Conservation (phyloP, 495 filamentous ascomycete genomes). For the Tuber melanosporum region DNA sequence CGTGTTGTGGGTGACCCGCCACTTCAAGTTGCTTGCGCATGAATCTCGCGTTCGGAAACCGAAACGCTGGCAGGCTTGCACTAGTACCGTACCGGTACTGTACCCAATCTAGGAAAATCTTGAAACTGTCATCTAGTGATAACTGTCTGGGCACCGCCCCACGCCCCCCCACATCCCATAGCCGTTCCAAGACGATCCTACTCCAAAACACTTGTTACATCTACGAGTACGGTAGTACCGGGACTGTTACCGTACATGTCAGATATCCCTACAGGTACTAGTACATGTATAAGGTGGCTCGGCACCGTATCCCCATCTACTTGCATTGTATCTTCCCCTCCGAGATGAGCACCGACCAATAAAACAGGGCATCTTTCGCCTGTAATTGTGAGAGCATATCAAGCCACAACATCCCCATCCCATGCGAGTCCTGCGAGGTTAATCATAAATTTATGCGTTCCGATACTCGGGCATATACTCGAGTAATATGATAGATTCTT, state of each 20-base stretch:
- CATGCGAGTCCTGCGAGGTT: conserved; percentile 15
- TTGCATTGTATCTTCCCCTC: not conserved
- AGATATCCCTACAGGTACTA: not conserved
- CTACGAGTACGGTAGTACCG: not conserved
- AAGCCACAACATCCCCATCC: conserved; percentile 4
- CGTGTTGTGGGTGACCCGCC: not conserved
- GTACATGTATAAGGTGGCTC: not conserved
- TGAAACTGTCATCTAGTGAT: conserved; percentile 37
- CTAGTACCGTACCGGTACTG: not conserved
- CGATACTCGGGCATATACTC: conserved; percentile 12
- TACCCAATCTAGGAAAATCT: conserved; percentile 16
- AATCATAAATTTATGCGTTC: conserved; percentile 25
- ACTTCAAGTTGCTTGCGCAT: not conserved
- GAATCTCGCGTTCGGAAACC: not conserved
- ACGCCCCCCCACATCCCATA: not conserved
- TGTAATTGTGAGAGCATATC: not conserved
- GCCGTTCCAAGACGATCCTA: conserved; percentile 3
- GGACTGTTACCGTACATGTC: no score
- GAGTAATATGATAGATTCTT: not conserved
- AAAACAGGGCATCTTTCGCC: not conserved
- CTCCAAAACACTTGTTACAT: conserved; percentile 16
- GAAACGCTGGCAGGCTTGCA: not conserved
- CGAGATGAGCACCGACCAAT: not conserved
- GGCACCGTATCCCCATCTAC: not conserved
- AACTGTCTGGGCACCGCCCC: conserved; percentile 25